Evolutionary conservation across 1,139 yeast genomes (phyloP), one percentile per base, ranked within the genome.

Genomic region (Sugiyamaella novakii): DNA sequence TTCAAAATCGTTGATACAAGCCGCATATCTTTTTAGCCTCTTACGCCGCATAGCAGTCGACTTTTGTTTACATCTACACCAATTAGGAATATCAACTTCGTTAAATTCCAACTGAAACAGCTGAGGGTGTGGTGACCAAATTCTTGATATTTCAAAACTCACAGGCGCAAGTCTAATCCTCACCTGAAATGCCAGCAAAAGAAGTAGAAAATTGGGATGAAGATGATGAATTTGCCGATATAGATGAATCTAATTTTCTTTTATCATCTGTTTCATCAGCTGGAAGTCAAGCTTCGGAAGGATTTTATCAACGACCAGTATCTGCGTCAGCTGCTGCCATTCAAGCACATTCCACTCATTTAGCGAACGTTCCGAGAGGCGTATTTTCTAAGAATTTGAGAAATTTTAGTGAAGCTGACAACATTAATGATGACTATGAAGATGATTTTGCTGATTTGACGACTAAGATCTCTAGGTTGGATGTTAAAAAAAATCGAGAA

Each of bases 161-260:
- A n/a, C n/a, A n/a, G n/a, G n/a, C n/a, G n/a, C n/a, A n/a, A n/a
- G n/a, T n/a, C n/a, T n/a, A n/a, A n/a, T n/a, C n/a, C n/a, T n/a
- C n/a, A n/a, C n/a, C n/a, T n/a, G n/a, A n/a, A n/a, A n/a, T n/a
- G n/a, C n/a, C n/a, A 18, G 25, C 24, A 2, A 39, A 39, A 12
- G 21, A 5, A 19, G 27, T 39, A 28, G 43, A 39, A 19, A 39
- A 39, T 15, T 39, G 43, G 43, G 43, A 39, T n/a, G 43, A 39
- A 3, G 62, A 59, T 43, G 59, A 57, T 30, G 63, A 57, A 37
- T 59, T 59, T 42, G 62, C 46, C 43, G 60, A 53, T 36, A 52
- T 51, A 14, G 54, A 50, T 14, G 56, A 55, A 3, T 12, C 35
- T 11, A 47, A 41, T 24, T 49, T 53, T 33, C 34, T 44, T 7